Conservation (phyloP, 2,329 filamentous ascomycete genomes). For the Sporothrix schenckii region DNA sequence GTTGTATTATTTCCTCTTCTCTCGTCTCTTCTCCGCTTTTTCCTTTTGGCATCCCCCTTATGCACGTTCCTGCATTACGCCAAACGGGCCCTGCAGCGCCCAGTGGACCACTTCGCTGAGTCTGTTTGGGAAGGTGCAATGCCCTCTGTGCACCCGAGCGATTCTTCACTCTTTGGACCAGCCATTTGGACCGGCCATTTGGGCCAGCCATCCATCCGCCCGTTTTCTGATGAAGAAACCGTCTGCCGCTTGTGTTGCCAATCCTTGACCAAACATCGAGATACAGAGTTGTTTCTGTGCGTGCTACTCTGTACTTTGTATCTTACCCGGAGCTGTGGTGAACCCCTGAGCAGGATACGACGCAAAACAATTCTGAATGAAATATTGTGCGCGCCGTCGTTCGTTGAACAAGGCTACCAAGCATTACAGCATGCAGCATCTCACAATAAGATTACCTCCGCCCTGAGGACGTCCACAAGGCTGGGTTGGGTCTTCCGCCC, state of each 20-base stretch:
- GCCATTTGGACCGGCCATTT: too few relatives aligned
- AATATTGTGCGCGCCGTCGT: neutral
- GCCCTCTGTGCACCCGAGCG: neutral
- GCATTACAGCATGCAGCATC: neutral
- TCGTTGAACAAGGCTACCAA: neutral
- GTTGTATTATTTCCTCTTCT: neutral
- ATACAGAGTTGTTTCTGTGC: neutral
- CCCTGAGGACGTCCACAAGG: neutral
- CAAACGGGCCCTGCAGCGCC: conserved; percentile 18
- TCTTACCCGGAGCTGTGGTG: conserved; percentile 1
- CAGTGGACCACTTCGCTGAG: conserved; percentile 9
- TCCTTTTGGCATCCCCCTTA: neutral
- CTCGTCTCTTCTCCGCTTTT: conserved; percentile 1
- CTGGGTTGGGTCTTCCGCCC: neutral
- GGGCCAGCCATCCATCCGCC: neutral
- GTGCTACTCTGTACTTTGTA: neutral
- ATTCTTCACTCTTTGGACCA: neutral
- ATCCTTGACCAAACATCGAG: neutral
- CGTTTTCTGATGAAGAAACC: neutral
- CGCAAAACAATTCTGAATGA: neutral
- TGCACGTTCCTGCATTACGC: conserved; percentile 22
- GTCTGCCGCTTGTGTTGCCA: conserved; percentile 11
- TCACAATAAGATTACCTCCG: neutral
- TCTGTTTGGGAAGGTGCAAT: conserved; percentile 19
- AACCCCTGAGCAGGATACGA: neutral